Percentiles rank a stretch among this genome's conserved stretches.
Evolutionary conservation across 2,329 filamentous ascomycete species (phyloP).

Genomic region (Colletotrichum sp.): DNA sequence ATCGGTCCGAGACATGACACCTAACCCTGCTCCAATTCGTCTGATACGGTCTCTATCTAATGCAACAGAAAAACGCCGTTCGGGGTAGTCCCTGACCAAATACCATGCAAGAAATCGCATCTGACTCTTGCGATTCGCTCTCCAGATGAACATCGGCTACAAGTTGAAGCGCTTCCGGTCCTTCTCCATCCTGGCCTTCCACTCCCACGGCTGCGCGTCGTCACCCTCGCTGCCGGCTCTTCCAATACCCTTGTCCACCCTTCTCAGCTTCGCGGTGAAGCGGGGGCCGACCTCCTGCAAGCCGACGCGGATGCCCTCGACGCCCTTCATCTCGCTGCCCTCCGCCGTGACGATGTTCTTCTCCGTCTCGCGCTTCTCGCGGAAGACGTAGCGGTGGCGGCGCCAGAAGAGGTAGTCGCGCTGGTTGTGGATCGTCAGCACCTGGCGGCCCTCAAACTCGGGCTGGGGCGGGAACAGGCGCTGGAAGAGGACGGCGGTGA

Average conservation of each 20-base stretch:
- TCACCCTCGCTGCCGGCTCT: slow-evolving; percentile 70
- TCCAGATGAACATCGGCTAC: slow-evolving; percentile 39
- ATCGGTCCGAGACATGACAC: neutral
- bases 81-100: neutral
- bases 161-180: slow-evolving; percentile 91
- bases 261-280: slow-evolving; percentile 80
- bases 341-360: slow-evolving; percentile 84
- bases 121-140: neutral
- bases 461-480: slow-evolving; percentile 74
- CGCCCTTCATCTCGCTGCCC: slow-evolving; percentile 82
- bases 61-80: slow-evolving; percentile 3
- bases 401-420: slow-evolving; percentile 95
- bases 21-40: neutral
- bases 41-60: neutral
- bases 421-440: slow-evolving; percentile 93
- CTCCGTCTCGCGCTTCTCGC: slow-evolving; percentile 85
- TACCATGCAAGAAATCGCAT: neutral
- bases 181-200: slow-evolving; percentile 97
- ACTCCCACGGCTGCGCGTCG: slow-evolving; percentile 89
- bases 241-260: slow-evolving; percentile 88
- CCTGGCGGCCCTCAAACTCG: slow-evolving; percentile 84
- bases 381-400: slow-evolving; percentile 89
- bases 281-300: slow-evolving; percentile 79
- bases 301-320: slow-evolving; percentile 84
- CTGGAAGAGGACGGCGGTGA: slow-evolving; percentile 86